phyloP scores from a whole-genome alignment of 148 eudicot genomes.

The Chenopodium formosanum region DNA sequence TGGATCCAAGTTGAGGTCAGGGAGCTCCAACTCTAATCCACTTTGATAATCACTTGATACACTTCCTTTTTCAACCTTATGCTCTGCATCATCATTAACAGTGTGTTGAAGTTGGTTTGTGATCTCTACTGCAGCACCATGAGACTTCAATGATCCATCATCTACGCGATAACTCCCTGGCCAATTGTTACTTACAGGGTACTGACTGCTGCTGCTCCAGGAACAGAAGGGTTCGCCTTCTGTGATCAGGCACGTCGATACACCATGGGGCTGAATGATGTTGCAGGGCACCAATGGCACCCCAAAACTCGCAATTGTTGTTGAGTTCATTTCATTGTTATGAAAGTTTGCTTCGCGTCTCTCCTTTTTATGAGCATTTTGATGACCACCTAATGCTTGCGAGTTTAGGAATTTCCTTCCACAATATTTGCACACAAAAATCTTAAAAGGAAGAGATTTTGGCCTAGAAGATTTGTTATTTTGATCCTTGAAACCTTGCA shows the following conservation, averaged over 20 bases:
- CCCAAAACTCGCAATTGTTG: constrained; percentile 9
- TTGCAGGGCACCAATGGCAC: constrained; percentile 1
- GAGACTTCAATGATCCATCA: neutral
- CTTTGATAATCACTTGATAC: neutral
- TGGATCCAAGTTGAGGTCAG: constrained; percentile 33
- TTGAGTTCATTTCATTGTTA: constrained; percentile 9
- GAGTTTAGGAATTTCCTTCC: constrained; percentile 49
- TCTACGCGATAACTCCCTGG: constrained; percentile 23
- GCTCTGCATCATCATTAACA: neutral
- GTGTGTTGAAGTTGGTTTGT: neutral
- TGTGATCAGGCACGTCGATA: neutral
- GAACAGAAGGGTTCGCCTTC: neutral
- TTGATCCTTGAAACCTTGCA: neutral
- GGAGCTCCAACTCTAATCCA: constrained; percentile 16
- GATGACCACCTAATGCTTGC: constrained; percentile 63
- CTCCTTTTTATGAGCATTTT: constrained; percentile 63
- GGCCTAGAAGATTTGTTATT: neutral
- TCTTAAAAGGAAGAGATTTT: constrained; percentile 27
- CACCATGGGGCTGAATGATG: constrained; percentile 13
- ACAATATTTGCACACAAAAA: constrained; percentile 54
- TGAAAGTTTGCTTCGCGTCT: constrained; percentile 26
- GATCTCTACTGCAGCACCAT: neutral
- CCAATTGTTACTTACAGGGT: constrained; percentile 15
- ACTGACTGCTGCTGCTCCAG: neutral
- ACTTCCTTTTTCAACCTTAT: neutral